A percentile compares a stretch with the other conserved stretches of the same genome.
phyloP scores from a whole-genome alignment of 1,139 yeast species.

The Kluyveromyces sp. region DNA sequence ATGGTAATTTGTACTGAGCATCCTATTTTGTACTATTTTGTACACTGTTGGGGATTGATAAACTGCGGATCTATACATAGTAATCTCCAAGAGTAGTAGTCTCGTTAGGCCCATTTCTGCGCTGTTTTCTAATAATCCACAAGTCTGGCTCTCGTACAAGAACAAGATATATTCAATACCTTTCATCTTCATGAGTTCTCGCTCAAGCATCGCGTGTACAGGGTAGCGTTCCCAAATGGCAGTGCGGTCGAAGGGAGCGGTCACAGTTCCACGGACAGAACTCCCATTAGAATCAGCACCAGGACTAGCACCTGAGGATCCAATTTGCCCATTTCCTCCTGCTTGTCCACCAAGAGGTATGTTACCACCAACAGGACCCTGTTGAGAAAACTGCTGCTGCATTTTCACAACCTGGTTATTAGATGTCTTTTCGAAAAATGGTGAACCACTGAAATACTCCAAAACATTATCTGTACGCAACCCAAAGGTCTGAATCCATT shows the following conservation, averaged over 20 bases:
- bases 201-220: conserved; percentile 32
- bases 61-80: conserved; percentile 83
- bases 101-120: conserved; percentile 46
- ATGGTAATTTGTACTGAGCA: conserved; percentile 32
- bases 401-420: conserved; percentile 90
- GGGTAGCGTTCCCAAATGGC: conserved; percentile 24
- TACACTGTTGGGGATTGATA: conserved; percentile 77
- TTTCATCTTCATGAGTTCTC: conserved; percentile 64
- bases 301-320: background rate
- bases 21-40: conserved; percentile 47
- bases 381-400: conserved; percentile 70
- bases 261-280: too few species aligned
- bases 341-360: conserved; percentile 15
- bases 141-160: conserved; percentile 79
- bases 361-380: conserved; percentile 12
- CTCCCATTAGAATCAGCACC: background rate
- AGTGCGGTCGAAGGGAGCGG: conserved; percentile 7
- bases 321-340: background rate
- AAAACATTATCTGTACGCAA: conserved; percentile 81
- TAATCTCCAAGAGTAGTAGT: conserved; percentile 60
- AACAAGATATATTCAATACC: conserved; percentile 80
- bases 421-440: conserved; percentile 89
- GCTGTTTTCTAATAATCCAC: conserved; percentile 84
- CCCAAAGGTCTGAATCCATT: conserved; percentile 88
- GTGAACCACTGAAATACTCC: conserved; percentile 88